Percentiles rank a stretch among this genome's conserved stretches.
phyloP scores from a whole-genome alignment of 805 yeast species.

The Nakazawaea populi region DNA sequence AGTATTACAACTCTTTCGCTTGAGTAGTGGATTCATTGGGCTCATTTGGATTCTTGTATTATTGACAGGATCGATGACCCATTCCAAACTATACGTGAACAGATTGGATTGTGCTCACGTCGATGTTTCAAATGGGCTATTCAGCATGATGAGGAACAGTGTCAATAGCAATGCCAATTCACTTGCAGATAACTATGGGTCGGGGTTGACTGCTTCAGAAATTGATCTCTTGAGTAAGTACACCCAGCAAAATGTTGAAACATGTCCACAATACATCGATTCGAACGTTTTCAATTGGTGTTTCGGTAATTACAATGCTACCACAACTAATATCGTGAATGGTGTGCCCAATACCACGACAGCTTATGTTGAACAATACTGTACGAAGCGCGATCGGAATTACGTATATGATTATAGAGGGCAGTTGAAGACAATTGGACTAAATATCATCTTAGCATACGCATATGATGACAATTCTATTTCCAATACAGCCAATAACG shows the following conservation, averaged over 20 bases:
- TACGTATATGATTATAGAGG: conserved; percentile 40
- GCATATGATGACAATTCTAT: conserved; percentile 29
- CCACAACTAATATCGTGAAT: conserved; percentile 7
- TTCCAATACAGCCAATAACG: conserved; percentile 10
- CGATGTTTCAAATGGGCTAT: conserved; percentile 49
- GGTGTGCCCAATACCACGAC: neutral
- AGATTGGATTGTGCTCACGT: conserved; percentile 44
- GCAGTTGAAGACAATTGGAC: conserved; percentile 32
- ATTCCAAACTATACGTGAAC: conserved; percentile 18
- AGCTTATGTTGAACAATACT: conserved; percentile 10
- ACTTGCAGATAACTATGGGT: conserved; percentile 17
- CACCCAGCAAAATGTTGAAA: conserved; percentile 37
- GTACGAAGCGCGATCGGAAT: conserved; percentile 13
- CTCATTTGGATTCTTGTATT: conserved; percentile 10
- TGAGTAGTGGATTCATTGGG: conserved; percentile 10
- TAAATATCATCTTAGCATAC: conserved; percentile 40
- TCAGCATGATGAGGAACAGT: conserved; percentile 32
- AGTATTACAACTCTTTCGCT: conserved; percentile 15
- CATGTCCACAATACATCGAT: conserved; percentile 43
- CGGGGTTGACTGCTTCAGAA: conserved; percentile 42
- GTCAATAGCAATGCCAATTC: conserved; percentile 21
- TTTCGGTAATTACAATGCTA: conserved; percentile 30
- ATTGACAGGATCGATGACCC: conserved; percentile 5
- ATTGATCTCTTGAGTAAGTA: conserved; percentile 38
- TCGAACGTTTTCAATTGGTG: conserved; percentile 40